These are phyloP conservation scores for Phytophthora multivora DNA, from an alignment of 352 stramenopile genomes.

Conservation along the genomic window DNA sequence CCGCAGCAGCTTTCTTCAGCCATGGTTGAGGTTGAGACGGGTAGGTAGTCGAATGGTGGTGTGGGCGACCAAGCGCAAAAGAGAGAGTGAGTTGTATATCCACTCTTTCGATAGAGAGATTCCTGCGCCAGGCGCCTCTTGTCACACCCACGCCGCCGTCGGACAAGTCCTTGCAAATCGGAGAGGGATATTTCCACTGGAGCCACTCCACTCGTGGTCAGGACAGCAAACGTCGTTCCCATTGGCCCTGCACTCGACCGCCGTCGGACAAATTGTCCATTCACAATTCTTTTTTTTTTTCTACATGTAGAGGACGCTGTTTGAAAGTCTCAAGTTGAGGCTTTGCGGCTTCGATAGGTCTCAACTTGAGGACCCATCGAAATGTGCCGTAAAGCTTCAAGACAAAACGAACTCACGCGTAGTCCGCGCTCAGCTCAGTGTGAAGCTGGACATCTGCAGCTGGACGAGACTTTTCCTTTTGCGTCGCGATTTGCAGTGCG, in stretches of 20 bases:
- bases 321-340: not conserved
- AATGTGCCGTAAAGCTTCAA: not conserved
- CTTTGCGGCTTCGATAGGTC: not conserved
- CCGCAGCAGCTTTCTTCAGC: constrained; percentile 49
- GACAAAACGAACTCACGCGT: not conserved
- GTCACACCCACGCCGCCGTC: constrained; percentile 27
- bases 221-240: not conserved
- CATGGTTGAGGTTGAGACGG: constrained; percentile 20
- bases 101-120: constrained; percentile 7
- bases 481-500: not conserved
- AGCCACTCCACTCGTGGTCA: not conserved
- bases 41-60: not conserved
- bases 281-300: constrained; percentile 4
- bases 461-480: not conserved
- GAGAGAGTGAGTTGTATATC: constrained; percentile 15
- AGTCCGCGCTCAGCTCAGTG: not conserved
- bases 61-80: constrained; percentile 17
- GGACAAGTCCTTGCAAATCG: constrained; percentile 20
- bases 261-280: constrained; percentile 7
- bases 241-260: not conserved
- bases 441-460: not conserved
- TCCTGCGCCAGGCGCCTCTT: constrained; percentile 4
- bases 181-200: not conserved
- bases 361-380: not conserved
- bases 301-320: not conserved